A percentile compares a stretch with the other conserved stretches of the same genome.
Evolutionary conservation across 441 rosid species (phyloP).

Genomic region (Daphne laureola): DNA sequence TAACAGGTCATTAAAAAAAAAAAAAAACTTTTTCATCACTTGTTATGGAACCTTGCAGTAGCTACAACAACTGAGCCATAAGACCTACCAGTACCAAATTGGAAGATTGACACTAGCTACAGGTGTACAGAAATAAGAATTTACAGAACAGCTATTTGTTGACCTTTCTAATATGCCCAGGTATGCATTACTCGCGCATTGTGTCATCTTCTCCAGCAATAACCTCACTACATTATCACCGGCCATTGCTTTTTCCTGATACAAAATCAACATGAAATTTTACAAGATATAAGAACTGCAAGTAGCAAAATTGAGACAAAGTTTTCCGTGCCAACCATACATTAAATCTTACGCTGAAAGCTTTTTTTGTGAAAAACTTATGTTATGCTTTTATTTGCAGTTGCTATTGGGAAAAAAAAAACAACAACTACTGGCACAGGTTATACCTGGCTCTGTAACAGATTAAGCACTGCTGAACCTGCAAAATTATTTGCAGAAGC

Average conservation of each 20-base stretch:
- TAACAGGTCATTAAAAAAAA: no score
- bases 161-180: constrained; percentile 93
- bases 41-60: no score
- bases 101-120: no score
- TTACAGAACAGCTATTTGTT: constrained; percentile 3
- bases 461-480: constrained; percentile 96
- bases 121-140: no score
- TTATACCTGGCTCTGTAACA: constrained; percentile 87
- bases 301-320: constrained; percentile 6
- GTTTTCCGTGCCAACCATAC: constrained; percentile 1
- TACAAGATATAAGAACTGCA: constrained; percentile 7
- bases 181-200: constrained; percentile 90
- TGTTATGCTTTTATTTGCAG: no score
- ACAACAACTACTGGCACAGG: background rate
- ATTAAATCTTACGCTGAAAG: background rate
- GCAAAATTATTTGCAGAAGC: constrained; percentile 61
- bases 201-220: constrained; percentile 90
- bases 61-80: no score
- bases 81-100: no score
- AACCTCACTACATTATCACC: constrained; percentile 94
- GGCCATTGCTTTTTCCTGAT: constrained; percentile 92
- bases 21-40: no score
- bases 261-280: constrained; percentile 17
- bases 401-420: no score
- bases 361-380: no score